These are phyloP conservation scores for Cytospora paraplurivora DNA, from an alignment of 2,329 filamentous ascomycete genomes.

Conservation along the genomic window DNA sequence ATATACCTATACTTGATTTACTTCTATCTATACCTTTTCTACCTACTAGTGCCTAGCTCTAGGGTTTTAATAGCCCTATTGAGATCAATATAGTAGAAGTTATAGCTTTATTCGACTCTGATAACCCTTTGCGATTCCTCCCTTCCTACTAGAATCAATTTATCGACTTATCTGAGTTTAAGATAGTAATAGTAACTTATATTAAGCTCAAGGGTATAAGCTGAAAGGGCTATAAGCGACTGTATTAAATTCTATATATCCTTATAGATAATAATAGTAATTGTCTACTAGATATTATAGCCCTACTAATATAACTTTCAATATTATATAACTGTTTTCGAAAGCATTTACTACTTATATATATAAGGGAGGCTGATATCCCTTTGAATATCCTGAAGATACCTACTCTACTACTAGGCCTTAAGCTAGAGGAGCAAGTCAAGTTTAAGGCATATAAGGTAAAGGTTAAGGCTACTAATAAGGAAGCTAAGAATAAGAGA, in stretches of 20 bases:
- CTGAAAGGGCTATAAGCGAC: neutral
- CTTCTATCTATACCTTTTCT: no score
- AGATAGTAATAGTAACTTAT: neutral
- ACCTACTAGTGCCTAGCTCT: no score
- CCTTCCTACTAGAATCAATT: neutral
- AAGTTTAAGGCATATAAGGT: constrained; percentile 2
- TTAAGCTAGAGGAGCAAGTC: neutral
- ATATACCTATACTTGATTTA: neutral
- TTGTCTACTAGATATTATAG: neutral
- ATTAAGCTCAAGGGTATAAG: neutral
- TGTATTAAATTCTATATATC: neutral
- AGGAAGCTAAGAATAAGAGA: neutral
- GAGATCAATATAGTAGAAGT: neutral
- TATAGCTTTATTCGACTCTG: neutral
- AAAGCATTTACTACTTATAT: neutral
- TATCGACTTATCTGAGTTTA: neutral
- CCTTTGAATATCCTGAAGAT: neutral
- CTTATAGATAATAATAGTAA: neutral
- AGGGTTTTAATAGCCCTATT: neutral
- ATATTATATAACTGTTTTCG: neutral
- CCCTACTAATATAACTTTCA: neutral
- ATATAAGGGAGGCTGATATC: constrained; percentile 3
- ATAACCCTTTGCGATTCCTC: neutral
- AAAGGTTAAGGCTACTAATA: neutral
- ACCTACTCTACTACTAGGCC: neutral